phyloP scores from a whole-genome alignment of 2,329 filamentous ascomycete species.

The Aspergillus luchuensis region DNA sequence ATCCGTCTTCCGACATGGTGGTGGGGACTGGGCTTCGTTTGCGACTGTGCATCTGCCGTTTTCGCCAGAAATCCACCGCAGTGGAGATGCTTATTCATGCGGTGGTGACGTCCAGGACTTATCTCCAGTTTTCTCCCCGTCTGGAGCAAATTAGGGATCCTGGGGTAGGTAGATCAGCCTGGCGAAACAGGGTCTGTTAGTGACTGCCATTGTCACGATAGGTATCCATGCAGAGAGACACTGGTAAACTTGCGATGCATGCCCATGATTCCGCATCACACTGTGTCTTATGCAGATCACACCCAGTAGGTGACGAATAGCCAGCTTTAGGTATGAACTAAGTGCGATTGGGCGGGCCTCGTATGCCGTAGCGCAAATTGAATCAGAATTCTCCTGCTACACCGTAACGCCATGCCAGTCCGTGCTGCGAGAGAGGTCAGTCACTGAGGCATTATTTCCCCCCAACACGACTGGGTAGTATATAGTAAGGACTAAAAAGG shows the following conservation, averaged over 20 bases:
- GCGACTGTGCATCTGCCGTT: neutral
- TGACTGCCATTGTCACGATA: too few relatives aligned
- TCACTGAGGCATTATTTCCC: too few relatives aligned
- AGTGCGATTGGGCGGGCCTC: neutral
- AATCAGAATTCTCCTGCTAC: neutral
- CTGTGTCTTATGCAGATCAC: neutral
- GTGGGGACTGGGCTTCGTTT: neutral
- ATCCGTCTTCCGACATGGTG: neutral
- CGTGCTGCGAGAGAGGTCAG: neutral
- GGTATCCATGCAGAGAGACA: neutral
- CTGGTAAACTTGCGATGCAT: neutral
- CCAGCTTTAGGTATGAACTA: neutral
- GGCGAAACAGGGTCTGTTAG: too few relatives aligned
- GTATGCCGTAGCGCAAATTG: neutral
- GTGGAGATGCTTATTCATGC: neutral
- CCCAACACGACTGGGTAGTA: neutral
- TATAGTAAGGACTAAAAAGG: neutral
- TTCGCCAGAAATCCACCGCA: neutral
- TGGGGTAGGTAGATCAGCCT: neutral
- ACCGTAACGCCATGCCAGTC: neutral
- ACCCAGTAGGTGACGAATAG: neutral
- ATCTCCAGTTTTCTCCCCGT: neutral
- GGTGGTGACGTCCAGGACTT: neutral
- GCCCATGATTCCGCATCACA: neutral
- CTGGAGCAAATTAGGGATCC: neutral